Evolutionary conservation across 225 moss, liverwort and hornwort species (phyloP), one percentile per base, ranked within the genome.

Genomic region (Physcomitrium patens): DNA sequence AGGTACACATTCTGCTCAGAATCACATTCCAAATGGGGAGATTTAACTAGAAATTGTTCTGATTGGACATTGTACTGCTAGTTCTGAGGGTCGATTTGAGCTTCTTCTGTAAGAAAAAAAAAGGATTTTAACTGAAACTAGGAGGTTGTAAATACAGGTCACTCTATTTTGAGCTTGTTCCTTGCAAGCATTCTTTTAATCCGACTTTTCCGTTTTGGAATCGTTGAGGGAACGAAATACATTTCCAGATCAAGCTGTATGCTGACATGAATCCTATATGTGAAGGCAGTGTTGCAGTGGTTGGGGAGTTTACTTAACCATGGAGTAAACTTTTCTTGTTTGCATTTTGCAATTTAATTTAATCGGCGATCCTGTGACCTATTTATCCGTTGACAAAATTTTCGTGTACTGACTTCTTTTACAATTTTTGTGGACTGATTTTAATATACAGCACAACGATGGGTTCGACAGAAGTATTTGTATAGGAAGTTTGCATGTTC

Each of bases 61-160:
- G 31, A 41, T 60, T 73, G 48, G 73, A 65, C 80, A 46, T 58
- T 73, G 63, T 69, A 79, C 45, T 72, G 68, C 50, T 72, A 76
- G 28, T 56, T 43, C 14, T 71, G 44, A 42, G 13, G 41, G 58
- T 41, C 24, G 24, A 72, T 52, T 54, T 69, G 54, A 69, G 65
- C 55, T 49, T 24, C 24, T 24, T 24, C 24, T 24, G 24, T 24
- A 24, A 24, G 54, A 22, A 10, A 49, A 18, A 55, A 42, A 54
- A 10, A 55, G 42, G 18, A 60, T 54, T 75, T 60, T 49, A 67
- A 10, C 43, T 82, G 61, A 54, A 46, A 74, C 1, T 6, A 54
- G 31, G 19, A 31, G 9, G 43, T 16, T 59, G 26, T 24, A 47
- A 59, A 5, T 41, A 37, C 83, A 63, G 22, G 27, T 41, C 13